Evolutionary conservation across 2,329 filamentous ascomycete species (phyloP).

Genomic region (Karstenula rhodostoma): DNA sequence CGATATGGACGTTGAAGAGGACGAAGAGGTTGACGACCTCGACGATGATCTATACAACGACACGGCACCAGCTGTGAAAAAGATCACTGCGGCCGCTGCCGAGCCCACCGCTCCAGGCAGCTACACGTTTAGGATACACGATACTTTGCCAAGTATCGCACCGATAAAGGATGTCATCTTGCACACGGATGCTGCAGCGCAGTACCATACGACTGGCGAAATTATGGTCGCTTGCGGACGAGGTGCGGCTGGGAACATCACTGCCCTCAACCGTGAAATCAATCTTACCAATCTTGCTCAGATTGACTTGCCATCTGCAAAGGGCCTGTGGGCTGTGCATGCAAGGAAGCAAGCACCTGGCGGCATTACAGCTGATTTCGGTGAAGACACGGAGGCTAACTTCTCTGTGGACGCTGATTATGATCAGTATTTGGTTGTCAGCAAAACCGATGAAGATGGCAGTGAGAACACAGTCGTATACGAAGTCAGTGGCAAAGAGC

Average conservation of each 20-base stretch:
- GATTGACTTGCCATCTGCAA: slow-evolving; percentile 75
- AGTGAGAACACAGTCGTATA: slow-evolving; percentile 83
- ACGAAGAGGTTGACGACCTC: slow-evolving; percentile 66
- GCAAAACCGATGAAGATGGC: slow-evolving; percentile 70
- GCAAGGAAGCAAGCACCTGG: slow-evolving; percentile 73
- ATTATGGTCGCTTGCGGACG: slow-evolving; percentile 67
- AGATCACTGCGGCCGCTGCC: slow-evolving; percentile 45
- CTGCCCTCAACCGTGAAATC: slow-evolving; percentile 79
- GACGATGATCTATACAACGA: slow-evolving; percentile 70
- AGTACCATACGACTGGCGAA: slow-evolving; percentile 53
- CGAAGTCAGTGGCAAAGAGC: slow-evolving; percentile 73
- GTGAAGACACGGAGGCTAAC: slow-evolving; percentile 51
- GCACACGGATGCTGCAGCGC: slow-evolving; percentile 54
- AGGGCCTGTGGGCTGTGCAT: slow-evolving; percentile 82
- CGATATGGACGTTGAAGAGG: slow-evolving; percentile 59
- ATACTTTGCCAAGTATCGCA: slow-evolving; percentile 78
- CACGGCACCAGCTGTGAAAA: slow-evolving; percentile 57
- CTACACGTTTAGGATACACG: slow-evolving; percentile 78
- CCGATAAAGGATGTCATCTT: slow-evolving; percentile 79
- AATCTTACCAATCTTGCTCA: slow-evolving; percentile 75
- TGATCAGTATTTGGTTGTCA: slow-evolving; percentile 84
- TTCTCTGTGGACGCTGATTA: slow-evolving; percentile 64
- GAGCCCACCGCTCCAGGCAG: slow-evolving; percentile 65
- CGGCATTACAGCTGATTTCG: slow-evolving; percentile 57
- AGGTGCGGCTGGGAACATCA: slow-evolving; percentile 73